Conservation (phyloP, 1,284 basidiomycete species). For the Laetiporus sulphureus region DNA sequence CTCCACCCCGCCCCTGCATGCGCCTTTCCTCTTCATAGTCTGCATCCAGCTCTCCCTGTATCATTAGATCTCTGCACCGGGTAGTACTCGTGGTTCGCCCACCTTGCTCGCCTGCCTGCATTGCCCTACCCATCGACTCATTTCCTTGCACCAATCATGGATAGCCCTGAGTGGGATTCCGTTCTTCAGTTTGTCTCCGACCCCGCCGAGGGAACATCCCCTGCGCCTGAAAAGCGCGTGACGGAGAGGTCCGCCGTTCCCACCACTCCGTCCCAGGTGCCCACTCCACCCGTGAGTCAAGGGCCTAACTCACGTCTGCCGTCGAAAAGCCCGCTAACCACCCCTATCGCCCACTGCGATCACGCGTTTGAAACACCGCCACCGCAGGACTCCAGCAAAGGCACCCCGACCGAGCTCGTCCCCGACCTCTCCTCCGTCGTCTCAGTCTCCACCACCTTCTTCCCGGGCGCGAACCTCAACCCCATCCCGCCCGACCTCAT, state of each 20-base stretch:
- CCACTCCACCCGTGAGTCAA: conserved; percentile 58
- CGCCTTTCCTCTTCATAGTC: not conserved
- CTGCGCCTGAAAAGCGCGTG: conserved; percentile 28
- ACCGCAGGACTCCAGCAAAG: conserved; percentile 23
- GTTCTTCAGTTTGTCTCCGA: conserved; percentile 60
- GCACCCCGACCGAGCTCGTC: conserved; percentile 31
- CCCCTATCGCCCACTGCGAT: not conserved
- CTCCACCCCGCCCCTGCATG: not conserved
- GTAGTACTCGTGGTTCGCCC: not conserved
- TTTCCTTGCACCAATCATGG: conserved; percentile 23
- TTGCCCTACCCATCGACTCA: conserved; percentile 1
- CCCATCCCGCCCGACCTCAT: conserved; percentile 51
- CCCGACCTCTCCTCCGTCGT: conserved; percentile 38
- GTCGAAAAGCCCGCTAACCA: not conserved
- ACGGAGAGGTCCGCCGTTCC: conserved; percentile 20
- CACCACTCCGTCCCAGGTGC: conserved; percentile 36
- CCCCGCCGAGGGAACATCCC: conserved; percentile 35
- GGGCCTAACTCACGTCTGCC: not conserved
- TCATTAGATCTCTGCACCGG: not conserved
- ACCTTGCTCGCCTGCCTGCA: not conserved
- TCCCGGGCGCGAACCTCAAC: conserved; percentile 55
- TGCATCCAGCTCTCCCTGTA: not conserved
- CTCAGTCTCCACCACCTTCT: conserved; percentile 76
- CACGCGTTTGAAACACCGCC: not conserved
- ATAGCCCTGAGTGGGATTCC: conserved; percentile 51